A percentile compares a stretch with the other conserved stretches of the same genome.
phyloP scores from a whole-genome alignment of 2,329 filamentous ascomycete species.

The Calonectria pteridis region DNA sequence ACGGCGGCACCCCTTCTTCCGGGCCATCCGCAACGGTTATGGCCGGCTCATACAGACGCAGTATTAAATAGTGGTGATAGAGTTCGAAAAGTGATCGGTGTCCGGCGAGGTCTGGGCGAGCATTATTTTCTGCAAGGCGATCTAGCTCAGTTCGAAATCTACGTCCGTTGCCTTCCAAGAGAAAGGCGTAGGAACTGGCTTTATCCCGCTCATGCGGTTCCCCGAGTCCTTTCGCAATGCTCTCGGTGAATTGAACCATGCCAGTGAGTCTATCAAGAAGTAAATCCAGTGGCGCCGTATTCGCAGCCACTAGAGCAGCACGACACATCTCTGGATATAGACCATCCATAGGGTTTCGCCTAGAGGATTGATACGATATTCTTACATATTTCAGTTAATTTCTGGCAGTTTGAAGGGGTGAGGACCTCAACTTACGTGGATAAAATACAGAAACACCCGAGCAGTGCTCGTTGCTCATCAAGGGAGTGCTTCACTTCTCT shows the following conservation, averaged over 20 bases:
- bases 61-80: conserved; percentile 52
- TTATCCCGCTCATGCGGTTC: conserved; percentile 45
- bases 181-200: conserved; percentile 46
- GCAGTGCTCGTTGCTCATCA: conserved; percentile 54
- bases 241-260: conserved; percentile 52
- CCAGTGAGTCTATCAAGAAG: conserved; percentile 50
- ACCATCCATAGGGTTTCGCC: conserved; percentile 48
- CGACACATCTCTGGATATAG: conserved; percentile 51
- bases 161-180: conserved; percentile 50
- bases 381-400: conserved; percentile 33
- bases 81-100: conserved; percentile 41
- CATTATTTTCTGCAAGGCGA: conserved; percentile 47
- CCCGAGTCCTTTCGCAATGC: conserved; percentile 50
- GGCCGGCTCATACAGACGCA: conserved; percentile 55
- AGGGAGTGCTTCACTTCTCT: conserved; percentile 44
- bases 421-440: conserved; percentile 49
- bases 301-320: conserved; percentile 44
- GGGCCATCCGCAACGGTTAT: conserved; percentile 46
- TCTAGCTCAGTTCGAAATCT: conserved; percentile 50
- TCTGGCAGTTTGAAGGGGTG: not conserved
- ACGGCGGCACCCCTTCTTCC: conserved; percentile 42
- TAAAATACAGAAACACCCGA: conserved; percentile 56
- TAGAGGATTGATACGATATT: conserved; percentile 53
- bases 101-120: conserved; percentile 18
- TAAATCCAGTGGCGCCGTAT: conserved; percentile 46